Percentiles rank a stretch among this genome's conserved stretches.
Evolutionary conservation across 2,329 filamentous ascomycete genomes (phyloP).

Genomic region (Coniochaeta sp.): DNA sequence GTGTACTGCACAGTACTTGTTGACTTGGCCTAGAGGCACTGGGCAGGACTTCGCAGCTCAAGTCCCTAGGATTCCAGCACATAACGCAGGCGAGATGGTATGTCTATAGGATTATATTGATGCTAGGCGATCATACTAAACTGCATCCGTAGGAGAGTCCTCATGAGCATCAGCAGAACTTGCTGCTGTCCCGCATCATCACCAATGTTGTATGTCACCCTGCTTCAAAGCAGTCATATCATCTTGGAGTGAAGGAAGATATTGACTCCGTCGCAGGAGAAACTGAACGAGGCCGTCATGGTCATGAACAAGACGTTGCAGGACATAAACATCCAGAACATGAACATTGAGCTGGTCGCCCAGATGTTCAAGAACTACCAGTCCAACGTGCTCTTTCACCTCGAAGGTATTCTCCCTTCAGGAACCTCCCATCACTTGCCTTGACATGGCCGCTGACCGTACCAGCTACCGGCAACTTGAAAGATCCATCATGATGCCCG

Average conservation of each 20-base stretch:
- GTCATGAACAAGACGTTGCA: constrained; percentile 90
- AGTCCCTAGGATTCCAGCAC: neutral
- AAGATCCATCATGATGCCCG: constrained; percentile 58
- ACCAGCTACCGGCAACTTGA: constrained; percentile 73
- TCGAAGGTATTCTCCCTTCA: constrained; percentile 63
- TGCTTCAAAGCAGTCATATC: neutral
- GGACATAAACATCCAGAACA: constrained; percentile 98
- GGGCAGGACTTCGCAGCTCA: neutral
- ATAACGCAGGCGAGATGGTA: neutral
- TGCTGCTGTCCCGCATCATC: constrained; percentile 90
- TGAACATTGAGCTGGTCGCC: constrained; percentile 95
- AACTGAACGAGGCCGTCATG: constrained; percentile 89
- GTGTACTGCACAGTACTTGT: too few relatives aligned
- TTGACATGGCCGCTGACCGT: neutral
- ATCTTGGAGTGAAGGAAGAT: neutral
- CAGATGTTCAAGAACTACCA: constrained; percentile 99
- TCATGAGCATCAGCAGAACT: constrained; percentile 93
- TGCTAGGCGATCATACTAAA: neutral
- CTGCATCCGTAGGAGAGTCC: constrained; percentile 65
- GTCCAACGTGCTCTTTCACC: constrained; percentile 92
- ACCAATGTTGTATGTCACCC: constrained; percentile 82
- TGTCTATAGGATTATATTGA: neutral
- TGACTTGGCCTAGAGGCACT: too few relatives aligned
- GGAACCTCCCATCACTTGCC: neutral
- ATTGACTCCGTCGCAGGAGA: constrained; percentile 57